These are phyloP conservation scores for Babesia caballi DNA, from an alignment of 169 alveolate species.

Conservation along the genomic window DNA sequence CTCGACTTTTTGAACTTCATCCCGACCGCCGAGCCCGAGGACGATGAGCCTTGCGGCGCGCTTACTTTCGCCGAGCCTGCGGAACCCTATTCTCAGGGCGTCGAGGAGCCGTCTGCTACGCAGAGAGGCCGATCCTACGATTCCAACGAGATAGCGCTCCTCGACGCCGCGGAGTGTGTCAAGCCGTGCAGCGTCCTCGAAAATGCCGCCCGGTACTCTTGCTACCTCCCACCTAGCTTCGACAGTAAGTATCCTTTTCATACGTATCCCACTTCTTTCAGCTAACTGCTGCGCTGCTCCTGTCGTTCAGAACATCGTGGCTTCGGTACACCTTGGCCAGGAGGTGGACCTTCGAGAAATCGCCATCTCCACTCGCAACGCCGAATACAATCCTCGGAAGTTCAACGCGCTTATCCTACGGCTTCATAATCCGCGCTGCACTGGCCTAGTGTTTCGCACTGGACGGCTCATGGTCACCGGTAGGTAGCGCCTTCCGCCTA, in stretches of 20 bases:
- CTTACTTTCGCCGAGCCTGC: neutral
- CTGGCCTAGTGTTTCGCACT: conserved; percentile 91
- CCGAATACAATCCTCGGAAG: conserved; percentile 95
- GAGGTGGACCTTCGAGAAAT: conserved; percentile 89
- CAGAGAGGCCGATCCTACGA: neutral
- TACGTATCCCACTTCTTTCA: neutral
- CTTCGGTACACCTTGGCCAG: conserved; percentile 89
- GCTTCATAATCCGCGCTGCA: conserved; percentile 94
- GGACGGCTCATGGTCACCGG: conserved; percentile 98
- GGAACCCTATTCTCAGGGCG: neutral
- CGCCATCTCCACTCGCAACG: conserved; percentile 92
- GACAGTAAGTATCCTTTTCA: neutral
- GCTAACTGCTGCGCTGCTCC: conserved; percentile 64
- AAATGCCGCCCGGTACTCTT: neutral
- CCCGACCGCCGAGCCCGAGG: neutral
- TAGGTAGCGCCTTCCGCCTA: neutral
- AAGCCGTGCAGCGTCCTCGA: neutral
- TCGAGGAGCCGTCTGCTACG: neutral
- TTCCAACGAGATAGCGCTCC: conserved; percentile 2
- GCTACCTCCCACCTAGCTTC: neutral
- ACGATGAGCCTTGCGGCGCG: neutral
- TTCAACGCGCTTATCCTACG: conserved; percentile 96
- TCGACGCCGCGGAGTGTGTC: neutral
- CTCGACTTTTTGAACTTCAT: conserved; percentile 22
- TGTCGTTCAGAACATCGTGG: conserved; percentile 91